phyloP scores from a whole-genome alignment of 352 stramenopile genomes.

The Globisporangium solare region DNA sequence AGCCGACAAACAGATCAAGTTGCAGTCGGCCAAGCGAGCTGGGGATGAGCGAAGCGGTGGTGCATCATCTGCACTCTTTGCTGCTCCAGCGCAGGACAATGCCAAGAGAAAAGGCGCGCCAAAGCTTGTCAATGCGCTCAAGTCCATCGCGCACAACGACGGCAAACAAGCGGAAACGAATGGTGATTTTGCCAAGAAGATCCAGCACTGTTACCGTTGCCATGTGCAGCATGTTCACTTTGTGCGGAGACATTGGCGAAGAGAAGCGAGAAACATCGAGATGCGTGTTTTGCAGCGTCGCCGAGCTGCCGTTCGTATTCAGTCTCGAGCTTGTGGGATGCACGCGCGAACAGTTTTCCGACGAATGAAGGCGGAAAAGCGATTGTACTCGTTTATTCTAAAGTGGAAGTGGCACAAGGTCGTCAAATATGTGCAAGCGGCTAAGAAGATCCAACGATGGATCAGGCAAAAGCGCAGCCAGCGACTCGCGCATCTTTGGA shows the following conservation, averaged over 20 bases:
- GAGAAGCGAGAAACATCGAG: constrained; percentile 28
- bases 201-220: constrained; percentile 29
- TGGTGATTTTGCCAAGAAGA: constrained; percentile 7
- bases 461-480: constrained; percentile 29
- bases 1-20: constrained; percentile 17
- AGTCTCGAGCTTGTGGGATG: constrained; percentile 27
- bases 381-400: constrained; percentile 23
- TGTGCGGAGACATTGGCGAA: constrained; percentile 18
- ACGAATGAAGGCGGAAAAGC: constrained; percentile 19
- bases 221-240: constrained; percentile 16
- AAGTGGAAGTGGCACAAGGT: constrained; percentile 33
- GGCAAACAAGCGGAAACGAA: neutral
- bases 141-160: neutral
- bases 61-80: neutral
- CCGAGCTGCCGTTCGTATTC: constrained; percentile 30
- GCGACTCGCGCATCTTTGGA: constrained; percentile 31
- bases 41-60: neutral
- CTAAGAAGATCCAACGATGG: constrained; percentile 32
- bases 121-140: constrained; percentile 7
- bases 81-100: neutral
- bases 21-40: neutral
- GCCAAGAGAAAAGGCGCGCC: neutral
- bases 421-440: constrained; percentile 17
- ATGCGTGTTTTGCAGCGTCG: constrained; percentile 17
- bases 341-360: constrained; percentile 19